These are phyloP conservation scores for Hansenula sp. DNA, from an alignment of 1,139 yeast species.

Conservation along the genomic window DNA sequence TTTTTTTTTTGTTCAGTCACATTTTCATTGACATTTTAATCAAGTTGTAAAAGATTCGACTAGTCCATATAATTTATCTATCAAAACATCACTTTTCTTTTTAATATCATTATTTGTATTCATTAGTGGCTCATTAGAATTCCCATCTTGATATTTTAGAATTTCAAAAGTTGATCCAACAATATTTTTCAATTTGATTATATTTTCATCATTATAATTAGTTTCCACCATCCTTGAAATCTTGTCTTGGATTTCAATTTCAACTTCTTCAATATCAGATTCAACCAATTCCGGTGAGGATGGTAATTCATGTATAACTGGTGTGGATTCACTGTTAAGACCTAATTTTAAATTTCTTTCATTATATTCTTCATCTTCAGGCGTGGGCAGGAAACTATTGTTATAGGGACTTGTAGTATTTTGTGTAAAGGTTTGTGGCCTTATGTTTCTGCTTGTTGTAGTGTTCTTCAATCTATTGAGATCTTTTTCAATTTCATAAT, in stretches of 20 bases:
- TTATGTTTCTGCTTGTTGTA: background rate
- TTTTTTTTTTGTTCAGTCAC: too few species aligned
- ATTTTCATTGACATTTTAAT: too few species aligned
- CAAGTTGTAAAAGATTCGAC: slow-evolving; percentile 11
- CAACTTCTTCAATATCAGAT: slow-evolving; percentile 15
- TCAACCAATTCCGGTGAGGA: slow-evolving; percentile 18
- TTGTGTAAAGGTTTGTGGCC: background rate
- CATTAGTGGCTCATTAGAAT: slow-evolving; percentile 6
- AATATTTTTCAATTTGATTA: slow-evolving; percentile 15
- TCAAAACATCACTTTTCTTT: slow-evolving; percentile 5
- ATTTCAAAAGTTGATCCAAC: slow-evolving; percentile 14
- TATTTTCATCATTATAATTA: slow-evolving; percentile 9
- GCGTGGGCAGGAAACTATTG: slow-evolving; percentile 13
- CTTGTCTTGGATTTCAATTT: slow-evolving; percentile 17
- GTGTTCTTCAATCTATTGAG: background rate
- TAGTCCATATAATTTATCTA: slow-evolving; percentile 6
- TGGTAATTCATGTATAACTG: slow-evolving; percentile 8
- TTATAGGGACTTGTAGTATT: background rate
- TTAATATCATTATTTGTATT: slow-evolving; percentile 5
- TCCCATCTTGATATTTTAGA: slow-evolving; percentile 7
- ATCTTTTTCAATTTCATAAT: background rate
- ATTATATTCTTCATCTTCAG: slow-evolving; percentile 12
- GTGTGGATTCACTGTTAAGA: background rate
- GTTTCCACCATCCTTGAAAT: slow-evolving; percentile 10
- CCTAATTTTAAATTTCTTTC: background rate